These are phyloP conservation scores for Monilinia laxa DNA, from an alignment of 2,329 filamentous ascomycete species.

Conservation along the genomic window DNA sequence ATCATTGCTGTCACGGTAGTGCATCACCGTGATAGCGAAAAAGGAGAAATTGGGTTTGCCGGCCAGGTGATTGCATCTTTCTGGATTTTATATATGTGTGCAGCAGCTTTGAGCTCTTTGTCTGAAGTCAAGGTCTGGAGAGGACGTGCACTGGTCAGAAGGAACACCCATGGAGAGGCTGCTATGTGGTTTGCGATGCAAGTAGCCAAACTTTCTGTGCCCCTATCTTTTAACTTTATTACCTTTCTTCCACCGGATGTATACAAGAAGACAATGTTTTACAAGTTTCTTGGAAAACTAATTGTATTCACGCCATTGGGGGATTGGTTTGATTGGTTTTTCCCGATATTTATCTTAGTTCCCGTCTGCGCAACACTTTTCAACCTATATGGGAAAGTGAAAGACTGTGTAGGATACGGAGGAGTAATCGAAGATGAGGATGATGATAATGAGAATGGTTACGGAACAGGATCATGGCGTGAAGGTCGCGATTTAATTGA, in stretches of 20 bases:
- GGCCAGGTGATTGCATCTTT: conserved; percentile 80
- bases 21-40: conserved; percentile 62
- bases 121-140: conserved; percentile 97
- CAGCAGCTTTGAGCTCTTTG: conserved; percentile 81
- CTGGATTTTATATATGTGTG: conserved; percentile 97
- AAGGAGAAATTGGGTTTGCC: conserved; percentile 77
- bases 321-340: conserved; percentile 80
- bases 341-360: conserved; percentile 82
- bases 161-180: conserved; percentile 89
- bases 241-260: conserved; percentile 77
- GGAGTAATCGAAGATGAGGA: conserved; percentile 74
- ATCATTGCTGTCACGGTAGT: conserved; percentile 60
- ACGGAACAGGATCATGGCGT: conserved; percentile 81
- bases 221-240: conserved; percentile 93
- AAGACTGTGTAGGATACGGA: conserved; percentile 72
- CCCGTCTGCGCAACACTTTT: conserved; percentile 85
- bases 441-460: conserved; percentile 60
- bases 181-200: conserved; percentile 96
- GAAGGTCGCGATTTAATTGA: conserved; percentile 91
- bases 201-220: conserved; percentile 88
- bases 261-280: conserved; percentile 79
- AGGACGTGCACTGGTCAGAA: conserved; percentile 81
- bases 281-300: conserved; percentile 76
- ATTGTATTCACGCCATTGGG: conserved; percentile 83
- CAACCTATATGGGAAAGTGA: conserved; percentile 81